Percentiles rank a stretch among this genome's conserved stretches.
Conservation (phyloP, 208 protist genomes). For the Leishmania tarentolae region DNA sequence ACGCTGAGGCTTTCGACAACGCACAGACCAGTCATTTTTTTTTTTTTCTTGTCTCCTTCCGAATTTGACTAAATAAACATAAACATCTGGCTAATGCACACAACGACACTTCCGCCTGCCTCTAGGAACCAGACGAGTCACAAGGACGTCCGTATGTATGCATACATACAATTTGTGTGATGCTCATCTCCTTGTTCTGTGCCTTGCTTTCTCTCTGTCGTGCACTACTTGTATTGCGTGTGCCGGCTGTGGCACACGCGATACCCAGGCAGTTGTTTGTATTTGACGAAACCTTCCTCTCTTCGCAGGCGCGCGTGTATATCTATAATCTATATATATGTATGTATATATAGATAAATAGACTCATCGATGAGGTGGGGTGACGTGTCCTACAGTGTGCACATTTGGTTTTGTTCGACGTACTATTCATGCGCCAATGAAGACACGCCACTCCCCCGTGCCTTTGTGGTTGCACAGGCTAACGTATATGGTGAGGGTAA, state of each 20-base stretch:
- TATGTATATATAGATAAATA: not conserved
- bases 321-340: not conserved
- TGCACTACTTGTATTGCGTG: not conserved
- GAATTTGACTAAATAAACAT: not conserved
- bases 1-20: not conserved
- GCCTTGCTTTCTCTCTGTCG: not conserved
- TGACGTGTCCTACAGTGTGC: not conserved
- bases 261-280: not conserved
- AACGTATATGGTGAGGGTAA: not conserved
- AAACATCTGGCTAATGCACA: slow-evolving; percentile 1
- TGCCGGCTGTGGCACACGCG: not conserved
- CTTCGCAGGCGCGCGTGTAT: not conserved
- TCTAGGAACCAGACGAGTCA: not conserved
- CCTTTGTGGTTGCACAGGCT: not conserved
- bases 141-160: not conserved
- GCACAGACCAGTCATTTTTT: not conserved
- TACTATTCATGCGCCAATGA: not conserved
- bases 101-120: not conserved
- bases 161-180: not conserved
- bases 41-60: slow-evolving; percentile 4
- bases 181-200: not conserved
- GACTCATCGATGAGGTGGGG: too few species aligned
- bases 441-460: not conserved
- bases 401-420: not conserved
- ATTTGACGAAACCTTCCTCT: not conserved